Evolutionary conservation across 2,329 filamentous ascomycete species (phyloP), one percentile per base, ranked within the genome.

Genomic region (Xylariales sp.): DNA sequence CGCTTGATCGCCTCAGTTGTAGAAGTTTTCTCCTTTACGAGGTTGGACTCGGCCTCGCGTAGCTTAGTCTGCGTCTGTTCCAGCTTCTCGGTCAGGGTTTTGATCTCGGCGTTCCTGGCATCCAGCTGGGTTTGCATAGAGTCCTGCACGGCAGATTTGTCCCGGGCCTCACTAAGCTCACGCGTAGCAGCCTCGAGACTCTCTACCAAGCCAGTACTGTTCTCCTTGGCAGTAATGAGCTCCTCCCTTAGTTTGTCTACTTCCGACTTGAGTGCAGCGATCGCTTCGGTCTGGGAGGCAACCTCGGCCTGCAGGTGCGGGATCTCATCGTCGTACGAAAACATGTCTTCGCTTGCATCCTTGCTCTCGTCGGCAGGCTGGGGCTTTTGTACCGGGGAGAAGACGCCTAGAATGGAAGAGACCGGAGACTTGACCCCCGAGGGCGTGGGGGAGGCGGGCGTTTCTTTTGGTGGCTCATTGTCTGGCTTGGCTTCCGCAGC

Each of bases 301-400:
- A 93, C 60, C 48, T 93, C 84, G 2, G 76, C 72, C 53, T 94
- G 84, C n/a, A 95, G 65, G 38, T 86, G 79, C 4, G 87, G 85
- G 12, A 94, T 72, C 61, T 97, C 91, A 35, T 84, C 83, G 41
- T 97, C 90, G 51, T 89, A 94, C 0, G 89, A 95, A 63, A 96
- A 96, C 62, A 96, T 85, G 33, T 95, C 87, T 46, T 90, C 85
- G 18, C 52, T 56, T 0, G 52, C 47, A 29, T 61, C 65, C 28
- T 56, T 56, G 5, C 63, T 59, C 6, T 60, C 55, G 21, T 60
- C 55, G 6, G 55, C 47, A 32, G 62, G 47, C 20, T 57, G 49
- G 5, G 62, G 46, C 42, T 67, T 68, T 24, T 70, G 65, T 44
- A 61, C 70, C 4, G 67, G 66, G 3, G 71, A 74, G 46, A 74